These are phyloP conservation scores for Pisolithus thermaeus DNA, from an alignment of 1,284 basidiomycete genomes.

Conservation along the genomic window DNA sequence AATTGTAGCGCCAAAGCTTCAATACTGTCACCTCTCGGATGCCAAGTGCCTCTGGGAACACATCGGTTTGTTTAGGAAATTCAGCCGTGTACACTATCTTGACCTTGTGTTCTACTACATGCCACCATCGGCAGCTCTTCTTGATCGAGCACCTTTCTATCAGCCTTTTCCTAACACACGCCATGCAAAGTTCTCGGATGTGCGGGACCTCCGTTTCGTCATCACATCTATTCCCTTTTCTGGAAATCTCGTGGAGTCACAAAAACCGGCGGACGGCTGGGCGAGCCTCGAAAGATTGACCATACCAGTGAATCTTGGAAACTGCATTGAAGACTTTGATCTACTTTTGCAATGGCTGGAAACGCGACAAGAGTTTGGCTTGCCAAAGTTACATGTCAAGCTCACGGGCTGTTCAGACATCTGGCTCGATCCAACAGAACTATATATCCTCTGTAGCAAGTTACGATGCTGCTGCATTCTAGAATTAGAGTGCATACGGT, in stretches of 20 bases:
- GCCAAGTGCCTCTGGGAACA: background rate
- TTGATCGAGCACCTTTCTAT: background rate
- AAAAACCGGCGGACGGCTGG: background rate
- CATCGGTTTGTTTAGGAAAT: background rate
- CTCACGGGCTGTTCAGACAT: background rate
- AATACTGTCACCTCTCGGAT: background rate
- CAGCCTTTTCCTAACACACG: background rate
- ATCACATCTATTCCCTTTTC: background rate
- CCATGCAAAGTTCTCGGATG: background rate
- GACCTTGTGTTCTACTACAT: background rate
- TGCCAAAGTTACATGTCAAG: background rate
- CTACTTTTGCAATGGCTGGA: background rate
- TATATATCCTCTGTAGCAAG: too few relatives aligned
- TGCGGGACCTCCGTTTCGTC: background rate
- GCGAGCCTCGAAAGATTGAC: background rate
- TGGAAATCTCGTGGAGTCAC: background rate
- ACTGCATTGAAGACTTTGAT: background rate
- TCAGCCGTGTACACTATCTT: background rate
- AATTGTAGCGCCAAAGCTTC: background rate
- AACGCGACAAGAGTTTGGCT: background rate
- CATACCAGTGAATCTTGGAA: background rate
- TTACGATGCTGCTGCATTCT: too few relatives aligned
- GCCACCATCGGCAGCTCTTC: background rate
- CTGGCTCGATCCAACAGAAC: too few relatives aligned
- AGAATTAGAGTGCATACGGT: too few relatives aligned